Conservation (phyloP, 116 monocot genomes). For the Zostera marina region DNA sequence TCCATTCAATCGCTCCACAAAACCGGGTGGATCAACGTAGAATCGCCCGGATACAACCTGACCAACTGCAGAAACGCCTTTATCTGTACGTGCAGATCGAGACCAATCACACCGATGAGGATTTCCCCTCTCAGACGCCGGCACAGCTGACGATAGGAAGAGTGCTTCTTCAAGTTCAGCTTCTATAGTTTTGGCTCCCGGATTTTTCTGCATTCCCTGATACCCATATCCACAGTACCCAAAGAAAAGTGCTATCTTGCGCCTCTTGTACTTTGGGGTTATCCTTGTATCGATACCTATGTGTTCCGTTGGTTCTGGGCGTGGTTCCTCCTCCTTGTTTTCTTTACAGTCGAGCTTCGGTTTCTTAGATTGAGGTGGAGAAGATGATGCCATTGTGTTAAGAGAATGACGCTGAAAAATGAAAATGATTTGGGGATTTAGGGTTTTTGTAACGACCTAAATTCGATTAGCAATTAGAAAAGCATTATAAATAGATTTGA, state of each 20-base stretch:
- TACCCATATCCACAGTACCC: conserved; percentile 81
- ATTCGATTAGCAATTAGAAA: too few relatives aligned
- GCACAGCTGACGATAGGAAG: conserved; percentile 67
- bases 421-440: too few relatives aligned
- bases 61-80: conserved; percentile 77
- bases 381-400: conserved; percentile 2
- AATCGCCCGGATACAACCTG: conserved; percentile 97
- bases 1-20: conserved; percentile 57
- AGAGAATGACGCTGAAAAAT: not conserved
- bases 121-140: conserved; percentile 36
- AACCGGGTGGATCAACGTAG: conserved; percentile 59
- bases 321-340: conserved; percentile 22
- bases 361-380: conserved; percentile 47
- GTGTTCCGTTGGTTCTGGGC: conserved; percentile 1
- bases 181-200: conserved; percentile 92
- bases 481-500: too few relatives aligned
- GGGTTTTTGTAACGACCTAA: too few relatives aligned
- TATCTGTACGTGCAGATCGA: conserved; percentile 86
- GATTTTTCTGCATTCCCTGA: conserved; percentile 99
- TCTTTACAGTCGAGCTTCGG: conserved; percentile 48
- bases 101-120: conserved; percentile 88
- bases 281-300: not conserved
- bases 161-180: conserved; percentile 87
- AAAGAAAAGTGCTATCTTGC: conserved; percentile 78
- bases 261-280: conserved; percentile 54